Percentiles rank a stretch among this genome's conserved stretches.
These are phyloP conservation scores for Phoma sp. DNA, from an alignment of 2,329 filamentous ascomycete genomes.

Conservation along the genomic window DNA sequence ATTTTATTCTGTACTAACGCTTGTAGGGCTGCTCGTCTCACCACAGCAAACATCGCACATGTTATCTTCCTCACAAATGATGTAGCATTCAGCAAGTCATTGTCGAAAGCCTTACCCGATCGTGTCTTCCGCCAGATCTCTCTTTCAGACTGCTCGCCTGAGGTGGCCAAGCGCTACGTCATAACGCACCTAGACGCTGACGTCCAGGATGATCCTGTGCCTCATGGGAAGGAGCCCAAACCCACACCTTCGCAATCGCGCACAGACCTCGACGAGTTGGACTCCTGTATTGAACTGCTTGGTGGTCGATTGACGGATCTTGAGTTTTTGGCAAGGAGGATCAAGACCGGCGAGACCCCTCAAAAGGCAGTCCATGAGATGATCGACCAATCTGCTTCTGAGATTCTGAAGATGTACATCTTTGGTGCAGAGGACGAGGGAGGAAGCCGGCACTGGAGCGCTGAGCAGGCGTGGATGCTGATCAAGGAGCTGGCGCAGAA, in stretches of 20 bases:
- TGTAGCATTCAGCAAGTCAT: slow-evolving; percentile 82
- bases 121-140: slow-evolving; percentile 87
- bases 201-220: slow-evolving; percentile 48
- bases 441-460: slow-evolving; percentile 70
- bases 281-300: slow-evolving; percentile 78
- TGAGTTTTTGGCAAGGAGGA: slow-evolving; percentile 87
- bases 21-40: slow-evolving; percentile 73
- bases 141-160: slow-evolving; percentile 80
- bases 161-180: slow-evolving; percentile 90
- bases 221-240: slow-evolving; percentile 47
- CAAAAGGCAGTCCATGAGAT: slow-evolving; percentile 84
- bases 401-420: slow-evolving; percentile 93
- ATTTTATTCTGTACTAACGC: slow-evolving; percentile 11
- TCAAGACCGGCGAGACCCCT: slow-evolving; percentile 85
- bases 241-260: slow-evolving; percentile 56
- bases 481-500: slow-evolving; percentile 77
- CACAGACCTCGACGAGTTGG: slow-evolving; percentile 71
- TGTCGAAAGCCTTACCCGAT: slow-evolving; percentile 87
- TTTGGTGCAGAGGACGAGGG: slow-evolving; percentile 62
- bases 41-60: slow-evolving; percentile 87
- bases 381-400: slow-evolving; percentile 83
- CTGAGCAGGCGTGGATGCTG: slow-evolving; percentile 88
- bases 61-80: slow-evolving; percentile 94
- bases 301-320: slow-evolving; percentile 95
- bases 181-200: slow-evolving; percentile 73